These are phyloP conservation scores for Pseudocercospora eumusae DNA, from an alignment of 2,329 filamentous ascomycete species.

Conservation along the genomic window DNA sequence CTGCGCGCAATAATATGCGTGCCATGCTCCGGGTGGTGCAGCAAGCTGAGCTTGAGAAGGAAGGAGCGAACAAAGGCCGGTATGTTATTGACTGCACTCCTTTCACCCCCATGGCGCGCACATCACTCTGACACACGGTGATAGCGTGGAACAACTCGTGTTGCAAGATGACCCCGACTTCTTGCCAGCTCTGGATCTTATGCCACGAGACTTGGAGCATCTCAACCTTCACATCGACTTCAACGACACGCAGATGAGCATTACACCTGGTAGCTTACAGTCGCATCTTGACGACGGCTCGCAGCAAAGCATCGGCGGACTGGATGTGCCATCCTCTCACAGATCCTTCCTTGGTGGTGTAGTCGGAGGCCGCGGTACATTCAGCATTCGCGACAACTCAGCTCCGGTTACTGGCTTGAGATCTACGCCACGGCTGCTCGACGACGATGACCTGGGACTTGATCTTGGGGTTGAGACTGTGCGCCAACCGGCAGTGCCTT, in stretches of 20 bases:
- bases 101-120: neutral
- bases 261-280: constrained; percentile 42
- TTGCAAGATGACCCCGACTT: constrained; percentile 83
- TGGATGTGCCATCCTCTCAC: constrained; percentile 49
- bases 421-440: constrained; percentile 24
- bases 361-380: constrained; percentile 42
- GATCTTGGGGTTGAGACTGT: constrained; percentile 44
- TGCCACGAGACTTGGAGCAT: constrained; percentile 58
- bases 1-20: constrained; percentile 71
- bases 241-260: constrained; percentile 38
- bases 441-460: constrained; percentile 32
- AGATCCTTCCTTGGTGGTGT: constrained; percentile 45
- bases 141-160: constrained; percentile 72
- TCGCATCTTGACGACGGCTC: constrained; percentile 25
- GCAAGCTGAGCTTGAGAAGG: constrained; percentile 65
- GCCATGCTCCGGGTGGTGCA: constrained; percentile 62
- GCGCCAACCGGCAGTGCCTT: constrained; percentile 18
- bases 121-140: constrained; percentile 10
- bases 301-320: constrained; percentile 42
- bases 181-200: constrained; percentile 64
- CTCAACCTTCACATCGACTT: constrained; percentile 52
- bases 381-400: constrained; percentile 47
- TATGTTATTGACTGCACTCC: constrained; percentile 44
- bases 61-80: constrained; percentile 68
- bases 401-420: constrained; percentile 35